Evolutionary conservation across 345 rosid species (phyloP).

Genomic region (Isatis tinctoria): DNA sequence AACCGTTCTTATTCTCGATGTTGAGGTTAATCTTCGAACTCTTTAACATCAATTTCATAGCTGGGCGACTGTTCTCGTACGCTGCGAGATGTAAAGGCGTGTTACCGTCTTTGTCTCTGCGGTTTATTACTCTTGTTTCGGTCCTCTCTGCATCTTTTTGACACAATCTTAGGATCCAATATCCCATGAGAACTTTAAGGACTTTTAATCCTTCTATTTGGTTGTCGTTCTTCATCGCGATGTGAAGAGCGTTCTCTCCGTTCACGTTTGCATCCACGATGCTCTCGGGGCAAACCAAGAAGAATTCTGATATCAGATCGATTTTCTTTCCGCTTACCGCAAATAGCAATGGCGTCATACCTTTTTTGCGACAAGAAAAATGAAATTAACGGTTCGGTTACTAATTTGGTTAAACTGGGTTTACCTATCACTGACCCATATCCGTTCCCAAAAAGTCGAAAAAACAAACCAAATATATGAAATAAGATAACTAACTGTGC

Average conservation of each 20-base stretch:
- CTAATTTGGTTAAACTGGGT: too few species aligned
- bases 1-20: slow-evolving; percentile 4
- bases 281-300: slow-evolving; percentile 17
- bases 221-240: neutral
- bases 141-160: neutral
- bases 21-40: slow-evolving; percentile 10
- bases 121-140: slow-evolving; percentile 15
- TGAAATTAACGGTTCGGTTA: neutral
- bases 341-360: slow-evolving; percentile 27
- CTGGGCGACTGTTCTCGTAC: slow-evolving; percentile 11
- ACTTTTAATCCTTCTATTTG: slow-evolving; percentile 13
- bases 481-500: too few species aligned
- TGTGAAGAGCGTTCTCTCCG: slow-evolving; percentile 26
- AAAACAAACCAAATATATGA: too few species aligned
- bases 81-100: slow-evolving; percentile 30
- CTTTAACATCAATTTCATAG: slow-evolving; percentile 8
- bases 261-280: slow-evolving; percentile 23
- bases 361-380: neutral
- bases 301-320: slow-evolving; percentile 17
- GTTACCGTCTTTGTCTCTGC: slow-evolving; percentile 25
- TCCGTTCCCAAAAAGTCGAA: too few species aligned
- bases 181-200: slow-evolving; percentile 23
- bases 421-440: neutral
- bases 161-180: slow-evolving; percentile 6
- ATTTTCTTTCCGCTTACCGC: neutral